A percentile compares a stretch with the other conserved stretches of the same genome.
Conservation (phyloP, 176 grass and related monocot species). For the Triticum timopheevii region DNA sequence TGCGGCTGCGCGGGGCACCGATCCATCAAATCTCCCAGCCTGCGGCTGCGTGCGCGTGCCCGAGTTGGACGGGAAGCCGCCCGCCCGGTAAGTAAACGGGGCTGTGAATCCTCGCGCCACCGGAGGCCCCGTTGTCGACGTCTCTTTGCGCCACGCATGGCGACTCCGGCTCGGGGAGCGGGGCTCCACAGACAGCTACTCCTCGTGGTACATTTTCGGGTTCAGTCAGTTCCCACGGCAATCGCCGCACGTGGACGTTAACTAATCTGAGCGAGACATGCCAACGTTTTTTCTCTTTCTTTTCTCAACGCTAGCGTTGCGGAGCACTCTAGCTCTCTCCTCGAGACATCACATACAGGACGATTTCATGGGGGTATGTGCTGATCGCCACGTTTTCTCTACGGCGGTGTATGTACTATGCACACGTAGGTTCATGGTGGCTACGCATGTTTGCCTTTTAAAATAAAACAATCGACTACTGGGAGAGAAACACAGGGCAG, state of each 20-base stretch:
- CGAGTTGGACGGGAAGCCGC: neutral
- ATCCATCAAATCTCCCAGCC: neutral
- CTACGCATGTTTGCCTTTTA: neutral
- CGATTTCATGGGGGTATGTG: neutral
- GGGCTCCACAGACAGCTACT: neutral
- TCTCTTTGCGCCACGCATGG: neutral
- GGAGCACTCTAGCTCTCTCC: neutral
- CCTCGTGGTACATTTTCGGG: neutral
- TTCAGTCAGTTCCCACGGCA: neutral
- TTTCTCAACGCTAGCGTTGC: neutral
- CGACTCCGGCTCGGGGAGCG: neutral
- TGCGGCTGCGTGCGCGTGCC: constrained; percentile 1
- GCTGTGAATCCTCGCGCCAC: neutral
- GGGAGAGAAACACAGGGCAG: neutral
- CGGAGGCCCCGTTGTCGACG: neutral
- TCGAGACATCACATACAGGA: neutral
- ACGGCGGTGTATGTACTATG: neutral
- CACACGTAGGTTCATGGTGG: neutral
- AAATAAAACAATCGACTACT: neutral
- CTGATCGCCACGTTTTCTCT: constrained; percentile 25
- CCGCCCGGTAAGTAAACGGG: neutral
- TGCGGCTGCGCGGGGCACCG: neutral
- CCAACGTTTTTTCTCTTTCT: neutral
- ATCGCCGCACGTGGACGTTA: neutral
- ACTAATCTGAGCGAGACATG: neutral